These are phyloP conservation scores for Ophiostoma angusticollis DNA, from an alignment of 2,329 filamentous ascomycete genomes.

Conservation along the genomic window DNA sequence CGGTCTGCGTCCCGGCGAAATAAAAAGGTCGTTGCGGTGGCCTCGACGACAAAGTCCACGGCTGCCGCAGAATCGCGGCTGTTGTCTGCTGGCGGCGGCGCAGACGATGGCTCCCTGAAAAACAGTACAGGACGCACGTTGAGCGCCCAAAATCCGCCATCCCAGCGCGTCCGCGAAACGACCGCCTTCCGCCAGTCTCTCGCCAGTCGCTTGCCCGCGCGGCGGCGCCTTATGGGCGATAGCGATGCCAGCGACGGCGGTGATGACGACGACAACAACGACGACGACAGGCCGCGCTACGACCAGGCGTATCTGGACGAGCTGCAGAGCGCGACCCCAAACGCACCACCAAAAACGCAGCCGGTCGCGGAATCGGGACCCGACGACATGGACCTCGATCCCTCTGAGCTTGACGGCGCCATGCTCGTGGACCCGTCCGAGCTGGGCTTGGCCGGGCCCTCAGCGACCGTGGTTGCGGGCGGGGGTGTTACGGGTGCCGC, in stretches of 20 bases:
- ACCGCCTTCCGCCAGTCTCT: conserved; percentile 29
- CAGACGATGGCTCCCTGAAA: conserved; percentile 26
- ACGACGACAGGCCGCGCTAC: conserved; percentile 65
- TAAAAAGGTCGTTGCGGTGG: conserved; percentile 51
- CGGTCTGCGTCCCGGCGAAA: conserved; percentile 39
- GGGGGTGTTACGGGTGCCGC: conserved; percentile 17
- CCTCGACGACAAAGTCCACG: too few relatives aligned
- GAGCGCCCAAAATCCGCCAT: conserved; percentile 28
- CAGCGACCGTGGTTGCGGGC: neutral
- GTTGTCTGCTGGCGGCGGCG: conserved; percentile 57
- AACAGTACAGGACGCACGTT: conserved; percentile 23
- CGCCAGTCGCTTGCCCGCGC: conserved; percentile 40
- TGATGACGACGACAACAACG: conserved; percentile 19
- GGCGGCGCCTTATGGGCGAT: conserved; percentile 22
- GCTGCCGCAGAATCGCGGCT: conserved; percentile 36
- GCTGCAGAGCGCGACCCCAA: conserved; percentile 73
- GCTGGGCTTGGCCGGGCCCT: conserved; percentile 19
- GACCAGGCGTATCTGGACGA: conserved; percentile 78
- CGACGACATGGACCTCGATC: conserved; percentile 42
- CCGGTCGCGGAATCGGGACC: conserved; percentile 28
- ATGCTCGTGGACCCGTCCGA: conserved; percentile 45
- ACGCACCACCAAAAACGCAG: conserved; percentile 54
- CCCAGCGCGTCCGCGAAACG: conserved; percentile 22
- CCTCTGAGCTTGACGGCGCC: conserved; percentile 49
- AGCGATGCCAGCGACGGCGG: conserved; percentile 45